Conservation (phyloP, 2,329 filamentous ascomycete genomes). For the Trichoderma afroharzianum region DNA sequence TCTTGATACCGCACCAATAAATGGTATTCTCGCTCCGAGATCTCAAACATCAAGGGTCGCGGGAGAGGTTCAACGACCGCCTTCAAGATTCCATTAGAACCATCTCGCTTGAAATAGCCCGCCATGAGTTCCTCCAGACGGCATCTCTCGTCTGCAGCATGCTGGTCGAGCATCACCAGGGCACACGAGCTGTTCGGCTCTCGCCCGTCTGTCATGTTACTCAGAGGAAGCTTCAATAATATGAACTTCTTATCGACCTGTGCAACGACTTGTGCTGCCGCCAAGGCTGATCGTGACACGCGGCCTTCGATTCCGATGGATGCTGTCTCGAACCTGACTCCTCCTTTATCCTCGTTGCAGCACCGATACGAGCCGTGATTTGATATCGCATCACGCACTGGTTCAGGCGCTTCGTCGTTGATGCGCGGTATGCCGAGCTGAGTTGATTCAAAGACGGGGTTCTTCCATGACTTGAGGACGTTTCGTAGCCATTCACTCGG, state of each 20-base stretch:
- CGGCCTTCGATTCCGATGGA: constrained; percentile 35
- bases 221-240: constrained; percentile 55
- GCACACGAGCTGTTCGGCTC: constrained; percentile 38
- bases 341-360: constrained; percentile 10
- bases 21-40: constrained; percentile 56
- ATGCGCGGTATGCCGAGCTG: constrained; percentile 45
- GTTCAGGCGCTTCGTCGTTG: constrained; percentile 21
- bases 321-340: constrained; percentile 29
- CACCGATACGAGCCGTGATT: neutral
- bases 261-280: constrained; percentile 61
- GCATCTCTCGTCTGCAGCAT: constrained; percentile 88
- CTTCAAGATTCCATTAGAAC: neutral
- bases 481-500: constrained; percentile 54
- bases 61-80: constrained; percentile 39
- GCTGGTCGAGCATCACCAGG: constrained; percentile 82
- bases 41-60: constrained; percentile 60
- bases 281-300: constrained; percentile 61
- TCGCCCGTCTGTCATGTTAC: neutral
- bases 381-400: neutral
- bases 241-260: constrained; percentile 94
- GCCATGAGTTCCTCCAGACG: constrained; percentile 70
- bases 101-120: constrained; percentile 41
- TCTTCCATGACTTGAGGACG: constrained; percentile 66
- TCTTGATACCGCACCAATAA: constrained; percentile 52
- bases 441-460: constrained; percentile 64